These are phyloP conservation scores for Fusarium miscanthi DNA, from an alignment of 2,329 filamentous ascomycete genomes.

Conservation along the genomic window DNA sequence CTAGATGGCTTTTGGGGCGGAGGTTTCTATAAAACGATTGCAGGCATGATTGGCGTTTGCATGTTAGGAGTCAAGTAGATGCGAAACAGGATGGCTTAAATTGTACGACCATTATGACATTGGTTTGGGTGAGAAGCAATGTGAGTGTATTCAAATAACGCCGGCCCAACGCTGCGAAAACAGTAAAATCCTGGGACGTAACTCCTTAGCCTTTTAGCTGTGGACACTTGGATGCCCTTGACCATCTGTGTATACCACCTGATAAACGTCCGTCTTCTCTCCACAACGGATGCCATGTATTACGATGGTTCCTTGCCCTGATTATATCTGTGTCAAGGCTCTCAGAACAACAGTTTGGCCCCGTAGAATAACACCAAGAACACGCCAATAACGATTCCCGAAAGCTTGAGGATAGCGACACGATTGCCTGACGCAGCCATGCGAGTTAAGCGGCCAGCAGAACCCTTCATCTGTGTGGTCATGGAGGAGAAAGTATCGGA, in stretches of 20 bases:
- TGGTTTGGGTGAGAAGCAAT: conserved; percentile 9
- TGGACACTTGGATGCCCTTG: neutral
- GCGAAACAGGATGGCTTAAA: conserved; percentile 38
- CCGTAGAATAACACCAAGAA: conserved; percentile 83
- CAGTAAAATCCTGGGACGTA: conserved; percentile 15
- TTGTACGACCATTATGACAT: conserved; percentile 23
- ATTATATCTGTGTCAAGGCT: neutral
- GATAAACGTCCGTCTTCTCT: neutral
- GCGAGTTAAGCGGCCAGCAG: conserved; percentile 81
- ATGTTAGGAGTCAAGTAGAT: conserved; percentile 51
- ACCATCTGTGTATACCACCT: neutral
- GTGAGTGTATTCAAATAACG: conserved; percentile 39
- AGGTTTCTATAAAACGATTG: conserved; percentile 42
- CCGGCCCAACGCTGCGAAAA: conserved; percentile 33
- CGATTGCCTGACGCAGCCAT: conserved; percentile 95
- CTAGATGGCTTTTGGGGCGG: conserved; percentile 19
- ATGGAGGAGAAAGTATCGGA: conserved; percentile 93
- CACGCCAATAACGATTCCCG: conserved; percentile 79
- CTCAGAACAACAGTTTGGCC: conserved; percentile 70
- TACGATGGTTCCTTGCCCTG: neutral
- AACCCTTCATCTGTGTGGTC: conserved; percentile 83
- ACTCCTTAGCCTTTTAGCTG: conserved; percentile 7
- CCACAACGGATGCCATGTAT: neutral
- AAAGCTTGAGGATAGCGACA: conserved; percentile 88
- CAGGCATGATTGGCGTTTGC: conserved; percentile 49